A percentile compares a stretch with the other conserved stretches of the same genome.
phyloP scores from a whole-genome alignment of 352 stramenopile species.

The Globisporangium recalcitrans region DNA sequence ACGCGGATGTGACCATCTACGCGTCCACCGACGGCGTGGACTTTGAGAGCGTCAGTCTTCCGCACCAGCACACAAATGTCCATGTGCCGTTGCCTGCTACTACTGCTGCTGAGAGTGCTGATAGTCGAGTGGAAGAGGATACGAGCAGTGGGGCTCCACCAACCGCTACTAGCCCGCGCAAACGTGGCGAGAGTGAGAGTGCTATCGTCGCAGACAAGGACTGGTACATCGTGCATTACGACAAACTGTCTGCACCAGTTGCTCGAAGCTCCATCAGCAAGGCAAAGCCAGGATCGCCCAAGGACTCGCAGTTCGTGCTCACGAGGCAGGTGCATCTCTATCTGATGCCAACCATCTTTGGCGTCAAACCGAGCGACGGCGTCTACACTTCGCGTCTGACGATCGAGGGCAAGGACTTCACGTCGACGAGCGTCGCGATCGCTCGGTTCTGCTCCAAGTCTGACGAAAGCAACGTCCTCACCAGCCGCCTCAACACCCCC shows the following conservation, averaged over 20 bases:
- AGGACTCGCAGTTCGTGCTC: slow-evolving; percentile 10
- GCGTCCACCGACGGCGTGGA: slow-evolving; percentile 52
- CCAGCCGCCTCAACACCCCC: slow-evolving; percentile 27
- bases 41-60: slow-evolving; percentile 58
- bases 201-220: slow-evolving; percentile 12
- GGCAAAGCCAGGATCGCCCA: not conserved
- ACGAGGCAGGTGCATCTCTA: slow-evolving; percentile 41
- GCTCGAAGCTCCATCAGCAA: not conserved
- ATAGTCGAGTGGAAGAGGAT: slow-evolving; percentile 11
- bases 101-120: slow-evolving; percentile 4
- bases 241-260: not conserved
- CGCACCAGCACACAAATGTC: slow-evolving; percentile 23
- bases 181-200: slow-evolving; percentile 1
- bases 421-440: slow-evolving; percentile 37
- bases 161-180: not conserved
- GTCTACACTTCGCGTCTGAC: slow-evolving; percentile 59
- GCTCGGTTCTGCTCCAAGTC: slow-evolving; percentile 37
- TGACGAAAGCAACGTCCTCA: slow-evolving; percentile 31
- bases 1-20: slow-evolving; percentile 29
- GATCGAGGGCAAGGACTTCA: slow-evolving; percentile 51
- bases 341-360: slow-evolving; percentile 34
- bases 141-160: not conserved
- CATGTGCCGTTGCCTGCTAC: not conserved
- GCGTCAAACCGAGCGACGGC: slow-evolving; percentile 43
- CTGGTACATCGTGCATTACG: slow-evolving; percentile 14